Conservation (phyloP, 352 stramenopile species). For the Halophytophthora batemanensis region DNA sequence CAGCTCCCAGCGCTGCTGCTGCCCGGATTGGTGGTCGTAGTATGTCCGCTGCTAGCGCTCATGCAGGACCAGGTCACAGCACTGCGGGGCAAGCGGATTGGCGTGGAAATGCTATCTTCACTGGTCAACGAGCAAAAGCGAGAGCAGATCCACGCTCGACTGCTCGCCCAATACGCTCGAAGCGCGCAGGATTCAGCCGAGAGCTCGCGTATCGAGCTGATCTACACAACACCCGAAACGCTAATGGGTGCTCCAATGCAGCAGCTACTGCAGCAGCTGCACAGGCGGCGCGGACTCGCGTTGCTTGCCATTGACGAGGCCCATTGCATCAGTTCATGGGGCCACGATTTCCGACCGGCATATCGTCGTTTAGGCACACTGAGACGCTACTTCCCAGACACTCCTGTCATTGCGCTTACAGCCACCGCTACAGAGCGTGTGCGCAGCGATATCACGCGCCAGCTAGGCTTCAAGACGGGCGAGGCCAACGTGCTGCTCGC, state of each 20-base stretch:
- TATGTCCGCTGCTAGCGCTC: constrained; percentile 86
- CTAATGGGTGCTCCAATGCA: constrained; percentile 58
- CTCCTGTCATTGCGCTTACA: constrained; percentile 86
- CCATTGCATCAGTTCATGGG: constrained; percentile 92
- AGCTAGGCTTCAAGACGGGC: constrained; percentile 33
- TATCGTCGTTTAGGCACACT: constrained; percentile 48
- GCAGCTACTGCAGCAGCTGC: constrained; percentile 29
- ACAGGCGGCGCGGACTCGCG: constrained; percentile 23
- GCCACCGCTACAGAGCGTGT: constrained; percentile 81
- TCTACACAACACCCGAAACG: constrained; percentile 89
- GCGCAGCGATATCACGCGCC: constrained; percentile 52
- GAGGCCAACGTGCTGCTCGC: constrained; percentile 37
- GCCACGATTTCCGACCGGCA: constrained; percentile 86
- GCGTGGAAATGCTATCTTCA: constrained; percentile 58
- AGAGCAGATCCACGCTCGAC: constrained; percentile 21
- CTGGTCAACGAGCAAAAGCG: constrained; percentile 32
- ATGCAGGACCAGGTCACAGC: constrained; percentile 87
- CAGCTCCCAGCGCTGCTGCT: constrained; percentile 84
- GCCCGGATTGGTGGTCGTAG: constrained; percentile 79
- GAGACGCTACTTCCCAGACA: constrained; percentile 24
- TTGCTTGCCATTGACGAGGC: constrained; percentile 88
- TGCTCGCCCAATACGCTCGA: constrained; percentile 20
- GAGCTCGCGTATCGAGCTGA: constrained; percentile 37
- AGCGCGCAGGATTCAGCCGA: not conserved
- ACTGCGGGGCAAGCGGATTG: constrained; percentile 42